Percentiles rank a stretch among this genome's conserved stretches.
phyloP scores from a whole-genome alignment of 2,329 filamentous ascomycete species.

The Hypoxylon sp. region DNA sequence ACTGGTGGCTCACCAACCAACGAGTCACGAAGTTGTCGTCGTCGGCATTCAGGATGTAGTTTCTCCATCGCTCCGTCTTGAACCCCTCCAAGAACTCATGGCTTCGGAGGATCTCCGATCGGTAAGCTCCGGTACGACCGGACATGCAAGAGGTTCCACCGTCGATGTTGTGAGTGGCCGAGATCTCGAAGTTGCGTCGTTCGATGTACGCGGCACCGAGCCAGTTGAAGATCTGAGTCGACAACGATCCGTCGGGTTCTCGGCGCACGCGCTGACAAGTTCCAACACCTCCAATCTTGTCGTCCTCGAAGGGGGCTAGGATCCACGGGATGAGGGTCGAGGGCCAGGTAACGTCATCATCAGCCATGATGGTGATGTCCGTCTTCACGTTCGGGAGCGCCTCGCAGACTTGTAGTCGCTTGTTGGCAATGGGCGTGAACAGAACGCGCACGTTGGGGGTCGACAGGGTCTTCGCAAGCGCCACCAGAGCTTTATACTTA shows the following conservation, averaged over 20 bases:
- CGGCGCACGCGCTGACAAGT: constrained; percentile 89
- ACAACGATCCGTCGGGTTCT: constrained; percentile 68
- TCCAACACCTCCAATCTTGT: constrained; percentile 86
- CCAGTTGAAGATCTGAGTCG: constrained; percentile 82
- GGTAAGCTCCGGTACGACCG: constrained; percentile 91
- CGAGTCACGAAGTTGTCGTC: constrained; percentile 98
- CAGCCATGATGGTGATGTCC: constrained; percentile 88
- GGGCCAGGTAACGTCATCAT: constrained; percentile 96
- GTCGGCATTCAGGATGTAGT: constrained; percentile 92
- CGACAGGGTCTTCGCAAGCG: constrained; percentile 71
- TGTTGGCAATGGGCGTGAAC: constrained; percentile 88
- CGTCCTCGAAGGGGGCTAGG: constrained; percentile 89
- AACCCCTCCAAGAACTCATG: constrained; percentile 88
- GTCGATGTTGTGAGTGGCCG: constrained; percentile 93
- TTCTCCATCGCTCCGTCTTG: constrained; percentile 89
- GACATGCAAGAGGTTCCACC: constrained; percentile 98
- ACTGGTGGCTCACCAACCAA: constrained; percentile 91
- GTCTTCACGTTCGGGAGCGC: constrained; percentile 89
- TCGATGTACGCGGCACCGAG: constrained; percentile 92
- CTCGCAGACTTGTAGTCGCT: constrained; percentile 91
- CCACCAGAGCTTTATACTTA: constrained; percentile 76
- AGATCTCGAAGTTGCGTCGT: constrained; percentile 95
- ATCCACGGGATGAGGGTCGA: constrained; percentile 89
- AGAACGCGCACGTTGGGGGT: constrained; percentile 77
- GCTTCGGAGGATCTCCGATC: constrained; percentile 86